These are phyloP conservation scores for Pogostemon cablin DNA, from an alignment of 257 asterid genomes.

Conservation along the genomic window DNA sequence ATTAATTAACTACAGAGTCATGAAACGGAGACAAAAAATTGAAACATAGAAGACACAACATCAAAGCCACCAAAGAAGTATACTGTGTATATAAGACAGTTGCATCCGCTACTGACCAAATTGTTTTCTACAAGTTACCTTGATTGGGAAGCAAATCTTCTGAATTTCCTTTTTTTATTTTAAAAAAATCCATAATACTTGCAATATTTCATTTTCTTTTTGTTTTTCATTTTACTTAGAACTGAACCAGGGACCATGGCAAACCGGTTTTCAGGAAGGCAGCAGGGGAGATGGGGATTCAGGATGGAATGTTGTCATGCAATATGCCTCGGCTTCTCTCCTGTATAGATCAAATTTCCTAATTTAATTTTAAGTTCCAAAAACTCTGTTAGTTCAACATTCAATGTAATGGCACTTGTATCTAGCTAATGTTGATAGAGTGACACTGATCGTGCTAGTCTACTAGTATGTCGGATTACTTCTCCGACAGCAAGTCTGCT, in stretches of 20 bases:
- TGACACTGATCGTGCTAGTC: too few relatives aligned
- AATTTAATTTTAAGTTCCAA: constrained; percentile 10
- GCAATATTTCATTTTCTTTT: neutral
- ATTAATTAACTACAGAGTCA: neutral
- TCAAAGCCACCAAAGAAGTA: constrained; percentile 1
- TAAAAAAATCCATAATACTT: neutral
- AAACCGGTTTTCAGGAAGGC: too few relatives aligned
- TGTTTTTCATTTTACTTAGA: neutral
- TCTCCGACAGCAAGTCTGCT: too few relatives aligned
- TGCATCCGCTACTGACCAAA: constrained; percentile 15
- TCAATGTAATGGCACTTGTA: constrained; percentile 14
- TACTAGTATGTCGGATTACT: too few relatives aligned
- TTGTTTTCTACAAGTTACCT: constrained; percentile 19
- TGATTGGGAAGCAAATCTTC: neutral
- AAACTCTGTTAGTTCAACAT: neutral
- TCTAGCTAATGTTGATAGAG: neutral
- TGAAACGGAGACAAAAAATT: constrained; percentile 27
- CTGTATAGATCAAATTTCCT: neutral
- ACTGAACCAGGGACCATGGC: neutral
- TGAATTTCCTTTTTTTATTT: too few relatives aligned
- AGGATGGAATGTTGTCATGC: too few relatives aligned
- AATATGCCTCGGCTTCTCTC: too few relatives aligned
- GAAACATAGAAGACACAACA: constrained; percentile 12
- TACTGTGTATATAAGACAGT: constrained; percentile 12
- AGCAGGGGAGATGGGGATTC: neutral